A percentile compares a stretch with the other conserved stretches of the same genome.
Evolutionary conservation across 208 protist genomes (phyloP).

Genomic region (Leishmania amazonensis): DNA sequence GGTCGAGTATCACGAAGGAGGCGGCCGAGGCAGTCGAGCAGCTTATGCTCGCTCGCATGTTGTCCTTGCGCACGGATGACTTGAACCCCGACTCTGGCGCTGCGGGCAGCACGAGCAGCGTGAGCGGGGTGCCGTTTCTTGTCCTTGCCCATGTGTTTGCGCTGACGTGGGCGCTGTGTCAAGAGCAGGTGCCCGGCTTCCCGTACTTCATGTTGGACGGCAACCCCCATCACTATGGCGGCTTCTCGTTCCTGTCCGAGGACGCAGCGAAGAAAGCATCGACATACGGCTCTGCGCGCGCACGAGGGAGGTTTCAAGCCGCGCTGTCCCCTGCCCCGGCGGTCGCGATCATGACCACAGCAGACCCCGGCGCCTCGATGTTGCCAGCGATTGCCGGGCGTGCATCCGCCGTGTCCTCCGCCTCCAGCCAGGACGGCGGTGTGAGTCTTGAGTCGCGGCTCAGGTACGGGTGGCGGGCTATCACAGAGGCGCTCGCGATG

Average conservation of each 20-base stretch:
- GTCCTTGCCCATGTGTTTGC: constrained; percentile 49
- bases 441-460: constrained; percentile 28
- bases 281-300: background rate
- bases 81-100: constrained; percentile 15
- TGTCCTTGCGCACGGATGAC: constrained; percentile 24
- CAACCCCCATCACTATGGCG: constrained; percentile 32
- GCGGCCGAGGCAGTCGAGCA: constrained; percentile 40
- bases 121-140: constrained; percentile 33
- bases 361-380: constrained; percentile 4
- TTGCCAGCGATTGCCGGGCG: constrained; percentile 5
- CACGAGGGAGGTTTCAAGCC: constrained; percentile 5
- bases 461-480: constrained; percentile 13
- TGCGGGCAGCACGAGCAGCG: constrained; percentile 21
- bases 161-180: constrained; percentile 47
- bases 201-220: constrained; percentile 73
- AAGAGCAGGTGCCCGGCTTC: constrained; percentile 68
- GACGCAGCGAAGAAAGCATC: background rate
- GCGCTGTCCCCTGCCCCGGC: constrained; percentile 14
- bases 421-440: constrained; percentile 29
- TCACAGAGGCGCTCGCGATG: background rate
- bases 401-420: background rate
- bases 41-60: constrained; percentile 38
- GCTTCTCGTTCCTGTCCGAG: constrained; percentile 36
- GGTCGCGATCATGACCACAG: background rate
- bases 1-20: constrained; percentile 18